phyloP scores from a whole-genome alignment of 352 stramenopile species.

The Elongisporangium senticosum region DNA sequence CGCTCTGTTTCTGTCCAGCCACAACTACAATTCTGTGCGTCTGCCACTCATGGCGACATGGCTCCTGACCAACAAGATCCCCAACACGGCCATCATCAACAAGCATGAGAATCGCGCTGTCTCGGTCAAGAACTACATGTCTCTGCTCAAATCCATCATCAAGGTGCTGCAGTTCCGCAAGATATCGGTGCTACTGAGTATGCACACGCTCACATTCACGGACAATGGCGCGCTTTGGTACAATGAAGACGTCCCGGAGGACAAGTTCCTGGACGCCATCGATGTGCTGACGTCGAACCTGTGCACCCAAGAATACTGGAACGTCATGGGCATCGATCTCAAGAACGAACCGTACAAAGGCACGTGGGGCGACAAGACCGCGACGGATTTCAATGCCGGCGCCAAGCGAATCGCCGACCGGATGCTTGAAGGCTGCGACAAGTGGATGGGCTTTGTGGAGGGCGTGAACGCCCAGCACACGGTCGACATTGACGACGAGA shows the following conservation, averaged over 20 bases:
- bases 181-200: slow-evolving; percentile 37
- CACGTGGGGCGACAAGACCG: slow-evolving; percentile 41
- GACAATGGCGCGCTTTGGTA: slow-evolving; percentile 39
- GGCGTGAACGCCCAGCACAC: slow-evolving; percentile 35
- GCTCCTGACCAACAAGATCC: slow-evolving; percentile 57
- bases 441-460: slow-evolving; percentile 63
- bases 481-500: slow-evolving; percentile 28
- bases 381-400: slow-evolving; percentile 31
- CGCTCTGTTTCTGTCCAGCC: slow-evolving; percentile 26
- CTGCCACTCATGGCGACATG: slow-evolving; percentile 31
- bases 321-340: slow-evolving; percentile 67
- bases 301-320: slow-evolving; percentile 65
- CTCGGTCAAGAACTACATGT: slow-evolving; percentile 42
- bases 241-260: slow-evolving; percentile 24
- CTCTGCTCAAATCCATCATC: slow-evolving; percentile 41
- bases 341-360: slow-evolving; percentile 51
- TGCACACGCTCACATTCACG: slow-evolving; percentile 29
- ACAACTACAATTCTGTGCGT: slow-evolving; percentile 43
- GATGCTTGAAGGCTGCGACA: slow-evolving; percentile 50
- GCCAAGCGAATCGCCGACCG: slow-evolving; percentile 40
- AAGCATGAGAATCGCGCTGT: slow-evolving; percentile 57
- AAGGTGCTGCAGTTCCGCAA: slow-evolving; percentile 24
- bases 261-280: slow-evolving; percentile 34
- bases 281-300: slow-evolving; percentile 34
- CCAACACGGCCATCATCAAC: slow-evolving; percentile 40